Conservation (phyloP, 176 grass and related monocot species). For the Themeda triandra region DNA sequence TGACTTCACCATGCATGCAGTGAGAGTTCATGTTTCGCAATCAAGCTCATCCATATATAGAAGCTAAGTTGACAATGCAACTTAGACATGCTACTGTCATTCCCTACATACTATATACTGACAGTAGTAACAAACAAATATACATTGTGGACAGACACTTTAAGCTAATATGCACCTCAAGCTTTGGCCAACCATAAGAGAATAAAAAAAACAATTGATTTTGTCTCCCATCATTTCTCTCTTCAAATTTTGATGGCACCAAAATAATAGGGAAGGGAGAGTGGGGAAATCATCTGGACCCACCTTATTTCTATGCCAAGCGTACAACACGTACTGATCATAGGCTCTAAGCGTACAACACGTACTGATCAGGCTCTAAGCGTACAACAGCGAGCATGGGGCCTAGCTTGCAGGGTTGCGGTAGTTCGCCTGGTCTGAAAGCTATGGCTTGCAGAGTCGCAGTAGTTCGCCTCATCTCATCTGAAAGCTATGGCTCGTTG, state of each 20-base stretch:
- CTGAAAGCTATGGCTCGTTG: not conserved
- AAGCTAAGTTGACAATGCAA: not conserved
- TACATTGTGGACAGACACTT: no score
- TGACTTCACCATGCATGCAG: not conserved
- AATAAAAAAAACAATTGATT: no score
- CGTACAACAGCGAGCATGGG: not conserved
- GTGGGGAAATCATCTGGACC: no score
- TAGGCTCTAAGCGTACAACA: no score
- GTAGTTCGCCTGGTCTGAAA: conserved; percentile 3
- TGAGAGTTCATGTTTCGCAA: not conserved
- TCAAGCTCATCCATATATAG: not conserved
- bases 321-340: no score
- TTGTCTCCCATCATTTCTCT: no score
- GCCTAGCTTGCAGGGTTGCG: not conserved
- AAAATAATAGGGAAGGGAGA: no score
- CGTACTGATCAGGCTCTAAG: no score
- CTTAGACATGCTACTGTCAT: not conserved
- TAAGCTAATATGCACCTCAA: no score
- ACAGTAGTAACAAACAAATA: not conserved
- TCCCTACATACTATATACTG: not conserved
- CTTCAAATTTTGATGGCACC: no score
- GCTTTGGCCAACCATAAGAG: no score
- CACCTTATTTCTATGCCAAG: no score
- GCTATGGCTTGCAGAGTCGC: not conserved
- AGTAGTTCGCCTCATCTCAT: not conserved